These are phyloP conservation scores for Cryphonectria nitschkei DNA, from an alignment of 2,329 filamentous ascomycete genomes.

Conservation along the genomic window DNA sequence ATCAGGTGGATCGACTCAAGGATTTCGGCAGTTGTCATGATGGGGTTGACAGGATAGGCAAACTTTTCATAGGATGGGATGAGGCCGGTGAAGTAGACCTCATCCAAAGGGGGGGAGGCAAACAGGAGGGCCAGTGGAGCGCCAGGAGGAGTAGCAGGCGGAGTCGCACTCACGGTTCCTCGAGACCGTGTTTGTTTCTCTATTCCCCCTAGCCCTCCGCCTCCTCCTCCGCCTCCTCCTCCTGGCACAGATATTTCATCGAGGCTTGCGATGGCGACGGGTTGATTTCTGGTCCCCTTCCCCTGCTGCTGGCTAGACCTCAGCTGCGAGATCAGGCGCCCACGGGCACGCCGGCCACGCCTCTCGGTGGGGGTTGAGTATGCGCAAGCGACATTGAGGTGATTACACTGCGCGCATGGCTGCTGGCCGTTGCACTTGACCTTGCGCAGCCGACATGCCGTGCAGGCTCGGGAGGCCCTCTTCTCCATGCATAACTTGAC, in stretches of 20 bases:
- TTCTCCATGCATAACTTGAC: neutral
- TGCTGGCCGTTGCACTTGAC: constrained; percentile 43
- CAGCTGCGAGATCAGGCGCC: neutral
- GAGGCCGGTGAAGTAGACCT: constrained; percentile 45
- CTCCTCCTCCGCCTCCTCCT: neutral
- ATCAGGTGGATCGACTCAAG: constrained; percentile 39
- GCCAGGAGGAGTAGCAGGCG: neutral
- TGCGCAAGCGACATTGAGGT: constrained; percentile 49
- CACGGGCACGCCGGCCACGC: neutral
- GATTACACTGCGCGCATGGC: constrained; percentile 46
- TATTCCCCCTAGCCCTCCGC: no score
- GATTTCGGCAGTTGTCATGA: constrained; percentile 47
- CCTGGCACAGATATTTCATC: neutral
- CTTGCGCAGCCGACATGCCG: constrained; percentile 31
- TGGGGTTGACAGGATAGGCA: constrained; percentile 52
- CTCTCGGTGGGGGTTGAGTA: constrained; percentile 45
- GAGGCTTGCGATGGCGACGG: neutral
- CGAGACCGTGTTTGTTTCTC: neutral
- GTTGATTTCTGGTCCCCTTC: neutral
- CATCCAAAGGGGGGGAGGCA: constrained; percentile 11
- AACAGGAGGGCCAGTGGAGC: neutral
- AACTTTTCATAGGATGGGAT: constrained; percentile 47
- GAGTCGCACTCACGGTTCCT: neutral
- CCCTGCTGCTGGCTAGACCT: neutral
- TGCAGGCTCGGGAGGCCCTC: constrained; percentile 23